Base-by-base conservation (phyloP, 116 monocot species). In the Cymodocea nodosa region DNA sequence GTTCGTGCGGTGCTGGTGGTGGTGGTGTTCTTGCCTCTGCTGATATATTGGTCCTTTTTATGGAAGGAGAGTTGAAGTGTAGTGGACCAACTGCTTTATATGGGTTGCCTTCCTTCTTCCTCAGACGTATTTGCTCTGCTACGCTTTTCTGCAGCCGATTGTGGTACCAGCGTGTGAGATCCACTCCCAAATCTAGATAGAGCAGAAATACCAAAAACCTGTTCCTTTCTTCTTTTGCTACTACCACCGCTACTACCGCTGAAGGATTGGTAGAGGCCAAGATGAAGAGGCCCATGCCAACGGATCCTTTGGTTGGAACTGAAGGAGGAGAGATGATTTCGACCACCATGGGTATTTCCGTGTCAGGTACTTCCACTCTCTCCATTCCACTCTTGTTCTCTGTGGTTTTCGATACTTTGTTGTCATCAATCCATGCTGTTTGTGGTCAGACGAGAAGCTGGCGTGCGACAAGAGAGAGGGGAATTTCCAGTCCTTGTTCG, bases 241-340 rank as follows among this genome's bases (percentile, higher is more conserved):
- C 23, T 20, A 56, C 56, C 9, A 24, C 23, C 13, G 12, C 22
- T 12, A 57, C 24, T 23, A 57, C 5, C 6, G 55, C n/a, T 55
- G n/a, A 20, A 11, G 19, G 24, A 4, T 20, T 17, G 15, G 2
- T 48, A 49, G 64, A 22, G 23, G 49, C 40, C 35, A 23, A 30
- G 5, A 68, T 68, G 68, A 68, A 56, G 68, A 68, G 56, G 40
- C 23, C 68, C 53, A 68, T 25, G 23, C 37, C 18, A 11, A 56
- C 56, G 19, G 68, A 56, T 56, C 7, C 12, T 18, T 17, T 51
- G 15, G 24, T 51, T 17, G 19, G 11, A 4, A 56, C 4, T 68
- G 15, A 30, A 35, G 9, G 14, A 23, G 52, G 25, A 51, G 5
- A 4, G 23, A 15, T 44, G 63, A 44, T 36, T 37, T 19, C 44